These are phyloP conservation scores for Leishmania gerbilli DNA, from an alignment of 208 protist genomes.

Conservation along the genomic window DNA sequence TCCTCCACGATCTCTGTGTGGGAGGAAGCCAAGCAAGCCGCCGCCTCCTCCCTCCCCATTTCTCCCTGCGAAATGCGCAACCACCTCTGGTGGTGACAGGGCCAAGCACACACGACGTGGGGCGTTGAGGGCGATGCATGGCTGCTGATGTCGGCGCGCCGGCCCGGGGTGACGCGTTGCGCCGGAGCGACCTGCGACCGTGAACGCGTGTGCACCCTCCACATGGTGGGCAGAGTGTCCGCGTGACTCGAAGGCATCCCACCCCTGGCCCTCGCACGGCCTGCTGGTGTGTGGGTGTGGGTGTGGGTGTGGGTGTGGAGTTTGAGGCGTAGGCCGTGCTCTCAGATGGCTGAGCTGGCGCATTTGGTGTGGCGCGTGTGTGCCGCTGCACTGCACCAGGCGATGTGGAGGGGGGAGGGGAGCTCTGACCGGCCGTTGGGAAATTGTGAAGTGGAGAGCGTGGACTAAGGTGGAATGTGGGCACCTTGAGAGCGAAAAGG, in stretches of 20 bases:
- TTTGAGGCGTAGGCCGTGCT: neutral
- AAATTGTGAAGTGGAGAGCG: rapidly evolving
- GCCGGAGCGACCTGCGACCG: neutral
- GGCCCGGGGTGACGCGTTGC: neutral
- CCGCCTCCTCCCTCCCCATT: too few relatives aligned
- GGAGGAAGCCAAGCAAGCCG: neutral
- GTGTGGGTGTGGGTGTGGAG: neutral
- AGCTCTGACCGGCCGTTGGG: too few relatives aligned
- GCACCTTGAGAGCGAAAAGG: too few relatives aligned
- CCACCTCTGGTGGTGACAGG: neutral
- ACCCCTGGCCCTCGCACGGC: neutral
- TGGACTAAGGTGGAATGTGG: too few relatives aligned
- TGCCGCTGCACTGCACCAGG: neutral
- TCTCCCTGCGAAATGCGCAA: neutral
- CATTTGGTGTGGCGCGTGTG: neutral
- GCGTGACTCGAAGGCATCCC: neutral
- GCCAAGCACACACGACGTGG: neutral
- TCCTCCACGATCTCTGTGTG: neutral
- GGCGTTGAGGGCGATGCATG: neutral
- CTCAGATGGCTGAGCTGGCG: neutral
- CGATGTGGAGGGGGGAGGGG: neutral
- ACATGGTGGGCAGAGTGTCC: neutral
- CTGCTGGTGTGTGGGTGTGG: neutral
- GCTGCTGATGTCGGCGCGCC: neutral
- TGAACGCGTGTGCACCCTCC: neutral